Base-by-base conservation (phyloP, 176 grass and related monocot genomes). In the Luzula sylvatica region DNA sequence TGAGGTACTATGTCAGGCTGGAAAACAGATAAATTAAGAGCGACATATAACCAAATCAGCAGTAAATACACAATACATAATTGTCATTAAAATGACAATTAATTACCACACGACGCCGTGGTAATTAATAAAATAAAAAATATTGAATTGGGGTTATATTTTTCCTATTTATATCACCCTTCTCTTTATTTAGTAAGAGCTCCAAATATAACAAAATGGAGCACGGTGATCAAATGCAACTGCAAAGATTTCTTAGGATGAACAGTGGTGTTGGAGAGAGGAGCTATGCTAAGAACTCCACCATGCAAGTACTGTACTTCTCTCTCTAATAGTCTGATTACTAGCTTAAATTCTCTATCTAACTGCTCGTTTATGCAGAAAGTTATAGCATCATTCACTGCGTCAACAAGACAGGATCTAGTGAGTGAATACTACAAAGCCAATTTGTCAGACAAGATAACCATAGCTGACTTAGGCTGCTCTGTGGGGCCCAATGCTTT, bases 401-500 rank as follows among this genome's bases (percentile, higher is more conserved):
- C 58, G n/a, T 25, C 64, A 15, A 50, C 53, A 20, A 28, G 65
- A 22, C 38, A 47, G 53, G 25, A 50, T 3, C 2, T 66, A 25
- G 61, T 26, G 0, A 44, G 41, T 3, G 71, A 48, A 2, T 38
- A 2, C 20, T 42, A 58, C 55, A 18, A 13, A 29, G 21, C 20
- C 1, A 14, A 15, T 41, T 8, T 22, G 11, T 20, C 42, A 14
- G 30, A 11, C 3, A 64, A 41, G 38, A 22, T 79, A 23, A 46
- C 56, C 29, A 15, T 79, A 20, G 76, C 53, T 2, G 76, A 79
- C 7, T 52, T 68, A 0, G 69, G 76, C 19, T 68, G 69, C 68
- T 80, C 62, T 8, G 53, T 39, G 0, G 62, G 76, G 1, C 76
- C 76, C 38, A 80, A 73, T 46, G 22, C 76, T 8, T 29, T 73